These are phyloP conservation scores for Penstemon newberryi DNA, from an alignment of 257 asterid genomes.

Conservation along the genomic window DNA sequence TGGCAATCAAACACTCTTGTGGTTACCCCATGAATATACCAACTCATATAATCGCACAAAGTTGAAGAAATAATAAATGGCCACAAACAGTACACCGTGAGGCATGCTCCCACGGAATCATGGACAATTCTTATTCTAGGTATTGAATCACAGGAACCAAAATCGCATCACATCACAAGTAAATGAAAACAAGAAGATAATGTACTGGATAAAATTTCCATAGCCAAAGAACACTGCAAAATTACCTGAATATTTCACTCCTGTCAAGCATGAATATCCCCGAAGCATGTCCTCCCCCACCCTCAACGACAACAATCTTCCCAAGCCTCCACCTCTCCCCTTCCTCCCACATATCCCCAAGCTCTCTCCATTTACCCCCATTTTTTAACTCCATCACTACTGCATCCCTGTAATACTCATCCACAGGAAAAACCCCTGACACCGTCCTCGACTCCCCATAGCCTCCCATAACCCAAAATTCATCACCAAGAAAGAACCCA, in stretches of 20 bases:
- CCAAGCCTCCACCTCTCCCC: conserved; percentile 82
- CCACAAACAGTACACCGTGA: background rate
- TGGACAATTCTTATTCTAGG: too few relatives aligned
- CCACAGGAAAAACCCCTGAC: conserved; percentile 85
- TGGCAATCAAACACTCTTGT: too few relatives aligned
- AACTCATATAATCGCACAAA: background rate
- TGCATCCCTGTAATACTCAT: conserved; percentile 79
- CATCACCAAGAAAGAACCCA: conserved; percentile 71
- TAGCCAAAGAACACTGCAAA: background rate
- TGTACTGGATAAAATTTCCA: conserved; percentile 4
- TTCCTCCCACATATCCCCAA: conserved; percentile 97
- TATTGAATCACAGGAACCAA: background rate
- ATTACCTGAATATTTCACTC: conserved; percentile 72
- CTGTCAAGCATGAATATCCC: conserved; percentile 78
- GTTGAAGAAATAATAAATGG: background rate
- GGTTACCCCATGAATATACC: too few relatives aligned
- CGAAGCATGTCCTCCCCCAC: conserved; percentile 42
- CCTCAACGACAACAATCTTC: conserved; percentile 70
- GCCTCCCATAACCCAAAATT: conserved; percentile 99
- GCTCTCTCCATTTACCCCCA: conserved; percentile 84
- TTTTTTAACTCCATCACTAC: conserved; percentile 79
- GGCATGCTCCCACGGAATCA: background rate
- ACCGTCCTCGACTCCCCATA: conserved; percentile 85
- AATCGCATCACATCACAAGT: background rate
- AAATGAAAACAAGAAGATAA: background rate